phyloP scores from a whole-genome alignment of 345 rosid species.

The Eucalyptus fibrosa region DNA sequence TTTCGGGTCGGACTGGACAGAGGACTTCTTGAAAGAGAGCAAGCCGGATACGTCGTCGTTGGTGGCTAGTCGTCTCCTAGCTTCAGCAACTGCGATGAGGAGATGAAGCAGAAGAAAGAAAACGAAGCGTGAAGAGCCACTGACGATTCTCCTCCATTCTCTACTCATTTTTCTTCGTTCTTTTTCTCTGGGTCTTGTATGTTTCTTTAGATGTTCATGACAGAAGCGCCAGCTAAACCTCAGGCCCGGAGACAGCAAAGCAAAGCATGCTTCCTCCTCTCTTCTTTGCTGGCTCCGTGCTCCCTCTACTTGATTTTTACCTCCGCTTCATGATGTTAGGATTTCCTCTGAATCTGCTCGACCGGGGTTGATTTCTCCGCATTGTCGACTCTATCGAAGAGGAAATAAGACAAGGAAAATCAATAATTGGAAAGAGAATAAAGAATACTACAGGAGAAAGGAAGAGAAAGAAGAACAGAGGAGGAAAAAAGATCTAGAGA shows the following conservation, averaged over 20 bases:
- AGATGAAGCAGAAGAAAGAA: conserved; percentile 4
- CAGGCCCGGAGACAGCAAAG: background rate
- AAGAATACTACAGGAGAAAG: background rate
- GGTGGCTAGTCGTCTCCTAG: background rate
- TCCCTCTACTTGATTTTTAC: background rate
- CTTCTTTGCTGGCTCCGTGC: background rate
- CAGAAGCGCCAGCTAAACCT: background rate
- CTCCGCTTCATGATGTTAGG: background rate
- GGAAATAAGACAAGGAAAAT: background rate
- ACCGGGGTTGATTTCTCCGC: background rate
- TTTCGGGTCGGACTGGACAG: conserved; percentile 50
- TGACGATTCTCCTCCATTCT: background rate
- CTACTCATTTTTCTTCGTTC: background rate
- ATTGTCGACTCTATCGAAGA: background rate
- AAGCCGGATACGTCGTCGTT: conserved; percentile 25
- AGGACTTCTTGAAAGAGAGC: conserved; percentile 52
- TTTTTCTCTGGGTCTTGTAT: background rate
- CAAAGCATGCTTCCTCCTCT: background rate
- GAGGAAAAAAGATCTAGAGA: background rate
- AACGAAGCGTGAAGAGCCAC: background rate
- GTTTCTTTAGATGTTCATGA: background rate
- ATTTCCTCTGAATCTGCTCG: background rate
- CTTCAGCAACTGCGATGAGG: conserved; percentile 3
- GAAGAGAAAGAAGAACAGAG: background rate
- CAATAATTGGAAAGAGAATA: background rate